Evolutionary conservation across 2,329 filamentous ascomycete species (phyloP).

Genomic region (Aspergillus fumigatiaffinis): DNA sequence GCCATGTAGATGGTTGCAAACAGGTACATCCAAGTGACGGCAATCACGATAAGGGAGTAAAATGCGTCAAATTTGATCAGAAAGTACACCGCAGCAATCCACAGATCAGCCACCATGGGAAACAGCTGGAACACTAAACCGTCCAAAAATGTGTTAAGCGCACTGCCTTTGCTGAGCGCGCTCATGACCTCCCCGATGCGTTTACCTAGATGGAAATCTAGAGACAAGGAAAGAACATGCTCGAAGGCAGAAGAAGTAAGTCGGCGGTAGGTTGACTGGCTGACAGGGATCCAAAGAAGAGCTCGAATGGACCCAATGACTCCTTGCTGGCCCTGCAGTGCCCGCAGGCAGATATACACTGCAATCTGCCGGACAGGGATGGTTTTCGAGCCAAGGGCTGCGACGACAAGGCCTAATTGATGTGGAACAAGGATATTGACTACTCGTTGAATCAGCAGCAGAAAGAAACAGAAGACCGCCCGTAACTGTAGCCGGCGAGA

Average conservation of each 20-base stretch:
- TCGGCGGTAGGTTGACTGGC: slow-evolving; percentile 87
- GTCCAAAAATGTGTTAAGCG: slow-evolving; percentile 54
- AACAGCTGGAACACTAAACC: slow-evolving; percentile 61
- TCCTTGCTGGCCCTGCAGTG: slow-evolving; percentile 81
- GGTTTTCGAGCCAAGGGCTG: slow-evolving; percentile 56
- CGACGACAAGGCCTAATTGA: slow-evolving; percentile 73
- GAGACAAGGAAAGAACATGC: slow-evolving; percentile 83
- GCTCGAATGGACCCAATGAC: slow-evolving; percentile 74
- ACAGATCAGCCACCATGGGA: slow-evolving; percentile 59
- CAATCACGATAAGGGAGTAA: slow-evolving; percentile 57
- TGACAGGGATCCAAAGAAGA: slow-evolving; percentile 89
- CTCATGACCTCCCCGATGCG: slow-evolving; percentile 51
- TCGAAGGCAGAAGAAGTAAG: slow-evolving; percentile 92
- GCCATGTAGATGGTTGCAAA: slow-evolving; percentile 57
- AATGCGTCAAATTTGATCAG: slow-evolving; percentile 59
- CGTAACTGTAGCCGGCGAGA: slow-evolving; percentile 66
- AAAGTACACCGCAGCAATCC: slow-evolving; percentile 58
- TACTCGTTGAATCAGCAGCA: slow-evolving; percentile 72
- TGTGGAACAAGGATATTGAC: slow-evolving; percentile 79
- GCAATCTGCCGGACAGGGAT: slow-evolving; percentile 69
- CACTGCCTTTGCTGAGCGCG: slow-evolving; percentile 46
- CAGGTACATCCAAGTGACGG: slow-evolving; percentile 50
- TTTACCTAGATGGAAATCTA: slow-evolving; percentile 52
- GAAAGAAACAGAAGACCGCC: slow-evolving; percentile 73
- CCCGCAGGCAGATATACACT: slow-evolving; percentile 68